These are phyloP conservation scores for Myriangium duriaei DNA, from an alignment of 2,329 filamentous ascomycete genomes.

Conservation along the genomic window DNA sequence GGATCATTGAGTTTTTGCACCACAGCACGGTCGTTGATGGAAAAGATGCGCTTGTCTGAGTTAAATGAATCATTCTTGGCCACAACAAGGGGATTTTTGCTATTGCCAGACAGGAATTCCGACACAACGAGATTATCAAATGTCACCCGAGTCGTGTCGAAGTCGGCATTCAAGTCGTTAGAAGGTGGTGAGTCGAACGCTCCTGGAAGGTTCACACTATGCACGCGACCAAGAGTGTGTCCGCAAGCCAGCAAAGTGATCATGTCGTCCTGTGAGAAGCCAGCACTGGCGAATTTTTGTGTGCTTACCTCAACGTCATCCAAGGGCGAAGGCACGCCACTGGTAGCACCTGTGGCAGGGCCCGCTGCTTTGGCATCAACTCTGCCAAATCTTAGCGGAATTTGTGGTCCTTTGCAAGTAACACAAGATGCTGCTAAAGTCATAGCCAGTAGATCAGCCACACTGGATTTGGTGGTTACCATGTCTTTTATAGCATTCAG, in stretches of 20 bases:
- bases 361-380: constrained; percentile 20
- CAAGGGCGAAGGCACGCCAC: constrained; percentile 23
- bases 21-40: constrained; percentile 21
- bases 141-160: constrained; percentile 17
- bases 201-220: constrained; percentile 21
- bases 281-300: constrained; percentile 20
- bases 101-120: constrained; percentile 22
- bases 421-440: constrained; percentile 21
- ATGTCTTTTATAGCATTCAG: constrained; percentile 20
- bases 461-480: constrained; percentile 16
- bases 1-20: constrained; percentile 18
- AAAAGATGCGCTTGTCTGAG: constrained; percentile 24
- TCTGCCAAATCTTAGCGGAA: constrained; percentile 22
- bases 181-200: constrained; percentile 16
- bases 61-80: constrained; percentile 20
- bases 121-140: constrained; percentile 22
- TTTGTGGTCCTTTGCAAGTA: constrained; percentile 19
- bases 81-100: constrained; percentile 19
- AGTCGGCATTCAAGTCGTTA: constrained; percentile 16
- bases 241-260: constrained; percentile 23
- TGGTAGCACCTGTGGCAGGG: too few relatives aligned
- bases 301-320: constrained; percentile 21
- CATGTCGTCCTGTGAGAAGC: constrained; percentile 18
- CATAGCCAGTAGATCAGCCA: constrained; percentile 24
- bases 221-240: constrained; percentile 25